A percentile compares a stretch with the other conserved stretches of the same genome.
Evolutionary conservation across 2,329 filamentous ascomycete genomes (phyloP).

Genomic region (Mollisiaceae sp.): DNA sequence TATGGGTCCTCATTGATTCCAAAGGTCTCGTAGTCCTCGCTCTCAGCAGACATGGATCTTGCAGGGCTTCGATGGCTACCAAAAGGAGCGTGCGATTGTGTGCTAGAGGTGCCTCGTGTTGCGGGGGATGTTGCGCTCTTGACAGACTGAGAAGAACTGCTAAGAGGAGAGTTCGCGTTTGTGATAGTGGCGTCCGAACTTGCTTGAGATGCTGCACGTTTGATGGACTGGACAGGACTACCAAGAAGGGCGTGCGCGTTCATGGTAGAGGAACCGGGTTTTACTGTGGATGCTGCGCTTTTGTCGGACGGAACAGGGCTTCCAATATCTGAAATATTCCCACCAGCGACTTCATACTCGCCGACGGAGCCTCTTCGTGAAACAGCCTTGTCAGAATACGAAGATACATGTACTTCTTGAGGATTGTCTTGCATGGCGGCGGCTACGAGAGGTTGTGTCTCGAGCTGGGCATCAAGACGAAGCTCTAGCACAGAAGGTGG

Average conservation of each 20-base stretch:
- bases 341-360: background rate
- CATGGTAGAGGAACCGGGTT: background rate
- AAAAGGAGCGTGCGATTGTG: background rate
- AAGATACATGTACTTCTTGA: background rate
- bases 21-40: constrained; percentile 11
- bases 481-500: background rate
- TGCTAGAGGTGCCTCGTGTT: background rate
- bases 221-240: background rate
- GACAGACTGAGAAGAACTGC: background rate
- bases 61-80: background rate
- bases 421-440: background rate
- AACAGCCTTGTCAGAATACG: background rate
- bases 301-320: background rate
- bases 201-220: background rate
- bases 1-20: constrained; percentile 26
- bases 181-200: background rate
- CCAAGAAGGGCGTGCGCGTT: background rate
- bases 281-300: background rate
- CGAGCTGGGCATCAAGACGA: background rate
- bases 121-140: background rate
- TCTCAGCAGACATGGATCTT: background rate
- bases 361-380: background rate
- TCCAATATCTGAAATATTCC: background rate
- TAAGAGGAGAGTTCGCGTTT: background rate
- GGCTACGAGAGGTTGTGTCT: background rate